A percentile compares a stretch with the other conserved stretches of the same genome.
Conservation (phyloP, 179 eudicot genomes). For the Camellia oleifera region DNA sequence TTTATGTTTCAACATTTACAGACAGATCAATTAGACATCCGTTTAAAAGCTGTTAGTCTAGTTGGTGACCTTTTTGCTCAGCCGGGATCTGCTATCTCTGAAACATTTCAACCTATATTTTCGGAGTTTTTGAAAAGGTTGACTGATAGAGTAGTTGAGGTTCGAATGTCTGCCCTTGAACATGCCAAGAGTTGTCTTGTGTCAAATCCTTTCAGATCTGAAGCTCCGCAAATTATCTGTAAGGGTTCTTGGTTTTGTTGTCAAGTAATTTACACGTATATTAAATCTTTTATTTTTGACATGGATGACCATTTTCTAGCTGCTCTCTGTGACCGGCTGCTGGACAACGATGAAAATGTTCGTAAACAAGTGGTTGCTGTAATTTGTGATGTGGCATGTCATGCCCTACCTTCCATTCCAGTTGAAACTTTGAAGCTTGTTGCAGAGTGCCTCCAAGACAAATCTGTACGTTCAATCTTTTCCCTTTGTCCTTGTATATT, state of each 20-base stretch:
- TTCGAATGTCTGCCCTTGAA: conserved; percentile 84
- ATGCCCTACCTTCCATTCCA: conserved; percentile 63
- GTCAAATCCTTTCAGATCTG: conserved; percentile 67
- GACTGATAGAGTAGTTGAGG: conserved; percentile 84
- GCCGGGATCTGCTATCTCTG: conserved; percentile 65
- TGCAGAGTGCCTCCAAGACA: conserved; percentile 93
- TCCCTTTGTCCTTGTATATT: background rate
- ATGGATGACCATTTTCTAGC: conserved; percentile 41
- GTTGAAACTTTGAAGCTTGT: conserved; percentile 77
- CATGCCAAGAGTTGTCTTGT: conserved; percentile 76
- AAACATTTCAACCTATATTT: conserved; percentile 76
- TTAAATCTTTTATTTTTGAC: conserved; percentile 12
- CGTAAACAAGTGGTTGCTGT: conserved; percentile 94
- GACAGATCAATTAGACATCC: conserved; percentile 84
- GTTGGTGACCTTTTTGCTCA: conserved; percentile 92
- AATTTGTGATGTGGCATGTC: conserved; percentile 78
- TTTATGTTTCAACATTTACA: conserved; percentile 26
- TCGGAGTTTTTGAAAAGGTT: conserved; percentile 86
- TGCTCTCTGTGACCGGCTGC: conserved; percentile 84
- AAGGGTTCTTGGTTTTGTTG: conserved; percentile 20
- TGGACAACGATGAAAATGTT: conserved; percentile 96
- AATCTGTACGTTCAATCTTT: conserved; percentile 55
- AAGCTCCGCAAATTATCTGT: conserved; percentile 86
- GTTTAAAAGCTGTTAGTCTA: conserved; percentile 76
- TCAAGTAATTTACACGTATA: conserved; percentile 5